Base-by-base conservation (phyloP, 176 grass and related monocot genomes). In the Cenchrus purpureus region DNA sequence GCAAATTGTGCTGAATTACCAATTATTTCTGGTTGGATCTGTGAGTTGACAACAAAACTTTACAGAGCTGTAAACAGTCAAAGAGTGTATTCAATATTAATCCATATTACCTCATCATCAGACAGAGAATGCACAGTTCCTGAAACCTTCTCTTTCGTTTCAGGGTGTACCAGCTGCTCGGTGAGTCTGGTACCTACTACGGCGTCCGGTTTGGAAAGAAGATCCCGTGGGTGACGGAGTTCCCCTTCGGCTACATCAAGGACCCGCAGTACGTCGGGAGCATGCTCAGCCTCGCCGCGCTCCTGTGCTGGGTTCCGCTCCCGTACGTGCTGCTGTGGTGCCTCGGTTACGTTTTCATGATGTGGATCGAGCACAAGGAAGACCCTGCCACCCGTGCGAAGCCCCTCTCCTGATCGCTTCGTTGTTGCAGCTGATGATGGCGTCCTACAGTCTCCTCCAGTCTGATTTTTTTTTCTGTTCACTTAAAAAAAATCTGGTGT, bases 121-220 rank as follows among this genome's bases (percentile, higher is more conserved):
- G 12, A 43, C 44, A 80, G 20, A 32, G 16, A 7, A 57, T 16
- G 22, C 20, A 5, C 16, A 72, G n/a, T 53, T 71, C 20, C 83
- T 89, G 48, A 89, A 11, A 22, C 68, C 40, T 78, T 64, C 19
- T 2, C 13, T 60, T 49, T 67, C 51, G 20, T 60, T 81, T 88
- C 86, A 99, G 97, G 86, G 97, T 94, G 53, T 96, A 96, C 79
- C 91, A 99, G 72, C 87, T 99, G 75, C 93, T 99, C 1, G 97
- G 97, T 28, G 93, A 99, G 72, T 20, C 91, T 1, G 97, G 97
- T 12, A 99, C 97, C 64, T 99, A 98, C 60, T 98, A 99, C 2
- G 93, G 93, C 3, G 61, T 94, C 13, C 84, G 97, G 32, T 99
- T 99, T 0, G 90, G 91, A 16, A 92, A 94, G 88, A 86, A 52